Evolutionary conservation across 176 grass and related monocot species (phyloP), one percentile per base, ranked within the genome.

Genomic region (Triticum dicoccoides): DNA sequence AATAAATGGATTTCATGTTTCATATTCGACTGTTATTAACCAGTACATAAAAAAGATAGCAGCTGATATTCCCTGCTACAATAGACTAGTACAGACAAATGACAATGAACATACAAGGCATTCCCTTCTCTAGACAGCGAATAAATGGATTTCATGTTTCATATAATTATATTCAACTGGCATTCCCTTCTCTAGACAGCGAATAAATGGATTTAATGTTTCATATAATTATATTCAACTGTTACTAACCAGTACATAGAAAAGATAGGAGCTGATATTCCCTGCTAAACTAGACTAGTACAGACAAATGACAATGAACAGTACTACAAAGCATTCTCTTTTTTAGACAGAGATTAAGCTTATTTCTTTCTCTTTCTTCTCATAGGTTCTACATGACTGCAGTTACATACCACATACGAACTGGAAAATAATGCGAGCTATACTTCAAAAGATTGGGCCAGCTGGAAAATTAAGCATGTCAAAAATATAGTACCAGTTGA

Each of bases 401-500:
- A 83, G 44, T 27, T 52, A 69, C 17, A 83, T 18, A 75, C 42
- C 24, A 85, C 51, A 61, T 9, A 59, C 37, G 0, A 47, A 64
- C 14, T 54, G 78, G 62, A 75, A 65, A 73, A 32, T 59, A 93
- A 35, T 49, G 18, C 15, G 18, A 78, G 52, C 24, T 78, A 58
- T 23, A 77, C 5, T 21, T 65, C 45, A 45, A 49, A 82, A 20
- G 14, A 35, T 37, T 70, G 17, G 13, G 18, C 39, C 24, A 78
- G 24, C 67, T 66, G 41, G 49, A 73, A 73, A 70, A 17, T 23
- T 76, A 91, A 83, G 38, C 14, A 80, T 13, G 6, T 33, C 12
- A 71, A 37, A 37, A 24, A 84, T 13, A 86, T 39, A n/a, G 83
- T 98, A 98, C 97, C 97, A 87, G 86, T 87, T 61, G 89, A 51